Evolutionary conservation across 352 stramenopile genomes (phyloP).

Genomic region (Globisporangium carolinianum): DNA sequence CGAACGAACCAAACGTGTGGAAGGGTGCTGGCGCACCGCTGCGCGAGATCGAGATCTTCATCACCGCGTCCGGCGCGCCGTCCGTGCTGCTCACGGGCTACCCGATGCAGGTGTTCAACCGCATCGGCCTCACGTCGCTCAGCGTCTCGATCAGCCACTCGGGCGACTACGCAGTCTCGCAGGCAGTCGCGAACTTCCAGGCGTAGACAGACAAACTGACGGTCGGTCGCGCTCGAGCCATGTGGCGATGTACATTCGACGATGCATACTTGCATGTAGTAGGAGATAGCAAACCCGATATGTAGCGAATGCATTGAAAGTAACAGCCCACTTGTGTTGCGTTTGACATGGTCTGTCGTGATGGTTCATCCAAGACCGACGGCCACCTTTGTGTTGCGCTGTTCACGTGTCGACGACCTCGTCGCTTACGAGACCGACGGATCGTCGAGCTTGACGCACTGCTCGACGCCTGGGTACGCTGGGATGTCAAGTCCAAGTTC

Average conservation of each 20-base stretch:
- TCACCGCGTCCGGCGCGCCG: slow-evolving; percentile 68
- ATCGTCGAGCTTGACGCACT: slow-evolving; percentile 43
- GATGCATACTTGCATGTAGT: background rate
- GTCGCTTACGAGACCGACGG: no score
- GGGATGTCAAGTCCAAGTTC: slow-evolving; percentile 63
- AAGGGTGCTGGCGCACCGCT: slow-evolving; percentile 62
- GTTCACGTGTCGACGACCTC: no score
- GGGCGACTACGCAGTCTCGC: slow-evolving; percentile 79
- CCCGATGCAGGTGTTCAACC: slow-evolving; percentile 74
- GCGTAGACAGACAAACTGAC: slow-evolving; percentile 9
- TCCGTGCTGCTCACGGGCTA: slow-evolving; percentile 71
- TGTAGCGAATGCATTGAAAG: background rate
- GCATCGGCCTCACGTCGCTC: slow-evolving; percentile 58
- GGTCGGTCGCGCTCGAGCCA: no score
- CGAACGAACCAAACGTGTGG: slow-evolving; percentile 63
- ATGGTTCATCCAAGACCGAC: no score
- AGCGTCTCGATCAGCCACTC: slow-evolving; percentile 88
- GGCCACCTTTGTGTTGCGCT: no score
- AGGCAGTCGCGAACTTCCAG: slow-evolving; percentile 71
- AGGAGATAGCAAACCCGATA: background rate
- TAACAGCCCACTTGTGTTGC: background rate
- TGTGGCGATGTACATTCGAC: no score
- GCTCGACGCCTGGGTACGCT: slow-evolving; percentile 46
- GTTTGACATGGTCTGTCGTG: no score
- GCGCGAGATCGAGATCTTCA: slow-evolving; percentile 84